Percentiles rank a stretch among this genome's conserved stretches.
These are phyloP conservation scores for Chlorella variabilis DNA, from an alignment of 163 green algal genomes.

Conservation along the genomic window DNA sequence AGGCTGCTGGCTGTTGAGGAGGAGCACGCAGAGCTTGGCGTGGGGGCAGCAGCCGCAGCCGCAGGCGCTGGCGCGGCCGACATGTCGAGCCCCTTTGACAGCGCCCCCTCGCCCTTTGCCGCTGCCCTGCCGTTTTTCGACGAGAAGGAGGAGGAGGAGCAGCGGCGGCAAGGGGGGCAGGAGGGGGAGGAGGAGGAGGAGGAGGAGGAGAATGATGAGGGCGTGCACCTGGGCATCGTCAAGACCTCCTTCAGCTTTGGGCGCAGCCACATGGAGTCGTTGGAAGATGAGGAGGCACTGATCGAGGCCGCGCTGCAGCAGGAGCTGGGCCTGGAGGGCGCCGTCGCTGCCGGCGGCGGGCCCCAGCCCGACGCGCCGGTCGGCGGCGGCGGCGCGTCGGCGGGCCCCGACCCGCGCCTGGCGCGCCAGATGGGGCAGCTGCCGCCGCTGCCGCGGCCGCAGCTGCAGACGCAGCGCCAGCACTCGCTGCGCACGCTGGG, in stretches of 20 bases:
- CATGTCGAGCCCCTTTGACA: neutral
- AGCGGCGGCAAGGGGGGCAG: neutral
- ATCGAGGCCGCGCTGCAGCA: constrained; percentile 11
- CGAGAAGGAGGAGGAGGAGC: neutral
- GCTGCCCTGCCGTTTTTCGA: neutral
- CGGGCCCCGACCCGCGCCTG: too few relatives aligned
- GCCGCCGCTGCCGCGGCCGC: neutral
- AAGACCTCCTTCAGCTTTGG: neutral
- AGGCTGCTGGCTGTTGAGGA: too few relatives aligned
- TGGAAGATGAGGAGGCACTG: constrained; percentile 3
- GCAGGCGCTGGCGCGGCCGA: too few relatives aligned
- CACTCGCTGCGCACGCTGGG: constrained; percentile 22
- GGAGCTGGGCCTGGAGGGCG: neutral
- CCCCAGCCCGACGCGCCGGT: neutral
- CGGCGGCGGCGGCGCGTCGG: too few relatives aligned
- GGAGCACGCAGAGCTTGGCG: too few relatives aligned
- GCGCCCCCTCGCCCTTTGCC: neutral
- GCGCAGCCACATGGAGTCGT: neutral
- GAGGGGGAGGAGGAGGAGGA: neutral
- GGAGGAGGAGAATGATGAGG: constrained; percentile 16
- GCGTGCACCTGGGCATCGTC: neutral
- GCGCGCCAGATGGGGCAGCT: neutral
- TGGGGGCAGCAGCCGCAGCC: too few relatives aligned
- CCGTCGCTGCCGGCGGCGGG: neutral
- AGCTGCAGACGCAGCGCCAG: neutral